These are phyloP conservation scores for Zizania palustris DNA, from an alignment of 202 grass and related monocot species.

Conservation along the genomic window DNA sequence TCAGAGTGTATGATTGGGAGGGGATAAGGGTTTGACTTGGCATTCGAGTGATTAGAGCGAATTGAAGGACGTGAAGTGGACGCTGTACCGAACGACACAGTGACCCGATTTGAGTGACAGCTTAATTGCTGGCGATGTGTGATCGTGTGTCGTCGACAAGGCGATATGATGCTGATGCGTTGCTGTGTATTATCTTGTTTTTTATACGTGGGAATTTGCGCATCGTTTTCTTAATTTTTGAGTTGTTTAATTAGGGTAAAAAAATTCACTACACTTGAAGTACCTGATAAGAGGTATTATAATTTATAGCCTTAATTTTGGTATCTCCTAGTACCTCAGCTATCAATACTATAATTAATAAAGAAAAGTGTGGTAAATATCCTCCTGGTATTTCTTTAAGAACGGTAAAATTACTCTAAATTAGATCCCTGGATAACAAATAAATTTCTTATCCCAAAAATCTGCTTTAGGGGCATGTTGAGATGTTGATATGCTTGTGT, in stretches of 20 bases:
- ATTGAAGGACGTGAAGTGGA: slow-evolving; percentile 45
- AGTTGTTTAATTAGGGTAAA: too few relatives aligned
- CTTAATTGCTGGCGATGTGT: too few relatives aligned
- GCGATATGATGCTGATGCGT: not conserved
- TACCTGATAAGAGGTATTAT: too few relatives aligned
- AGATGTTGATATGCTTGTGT: not conserved
- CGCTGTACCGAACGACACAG: slow-evolving; percentile 44
- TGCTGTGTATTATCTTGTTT: not conserved
- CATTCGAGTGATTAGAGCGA: slow-evolving; percentile 30
- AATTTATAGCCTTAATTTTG: too few relatives aligned
- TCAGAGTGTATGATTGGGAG: slow-evolving; percentile 28
- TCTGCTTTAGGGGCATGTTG: not conserved
- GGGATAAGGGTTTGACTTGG: slow-evolving; percentile 20
- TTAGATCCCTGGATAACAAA: not conserved
- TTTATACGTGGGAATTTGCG: not conserved
- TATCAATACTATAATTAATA: too few relatives aligned
- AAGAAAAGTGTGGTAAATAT: too few relatives aligned
- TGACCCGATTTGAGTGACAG: not conserved
- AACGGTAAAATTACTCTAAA: too few relatives aligned
- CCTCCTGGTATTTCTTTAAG: too few relatives aligned
- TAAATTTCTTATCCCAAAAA: not conserved
- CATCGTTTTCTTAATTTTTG: not conserved
- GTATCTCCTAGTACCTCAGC: too few relatives aligned
- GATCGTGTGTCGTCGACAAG: not conserved
- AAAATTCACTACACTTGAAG: too few relatives aligned